Conservation (phyloP, 495 filamentous ascomycete genomes). For the Penicillium samsonianum region DNA sequence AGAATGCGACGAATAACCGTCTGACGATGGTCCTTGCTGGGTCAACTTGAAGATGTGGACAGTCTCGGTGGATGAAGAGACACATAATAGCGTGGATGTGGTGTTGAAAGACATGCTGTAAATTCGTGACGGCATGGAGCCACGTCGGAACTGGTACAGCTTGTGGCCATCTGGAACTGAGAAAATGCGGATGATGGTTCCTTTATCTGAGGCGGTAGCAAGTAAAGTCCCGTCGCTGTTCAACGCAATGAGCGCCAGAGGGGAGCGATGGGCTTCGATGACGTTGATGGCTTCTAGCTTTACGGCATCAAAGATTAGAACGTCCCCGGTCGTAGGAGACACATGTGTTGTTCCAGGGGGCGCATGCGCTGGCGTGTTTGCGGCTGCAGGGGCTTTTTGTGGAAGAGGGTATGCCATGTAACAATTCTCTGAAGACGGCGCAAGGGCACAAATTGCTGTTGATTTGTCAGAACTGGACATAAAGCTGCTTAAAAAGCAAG, state of each 20-base stretch:
- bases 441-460: conserved; percentile 84
- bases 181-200: conserved; percentile 95
- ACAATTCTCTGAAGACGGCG: conserved; percentile 92
- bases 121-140: conserved; percentile 90
- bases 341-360: conserved; percentile 74
- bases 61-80: conserved; percentile 94
- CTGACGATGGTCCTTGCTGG: conserved; percentile 35
- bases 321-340: conserved; percentile 84
- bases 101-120: conserved; percentile 99
- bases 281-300: conserved; percentile 91
- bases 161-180: conserved; percentile 85
- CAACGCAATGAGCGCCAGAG: conserved; percentile 82
- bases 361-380: conserved; percentile 75
- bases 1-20: conserved; percentile 36
- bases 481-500: conserved; percentile 8
- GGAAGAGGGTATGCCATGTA: conserved; percentile 92
- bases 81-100: conserved; percentile 87
- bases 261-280: conserved; percentile 89
- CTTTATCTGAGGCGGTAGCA: conserved; percentile 94
- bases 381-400: conserved; percentile 68
- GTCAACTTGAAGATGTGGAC: conserved; percentile 92
- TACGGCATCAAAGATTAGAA: conserved; percentile 85
- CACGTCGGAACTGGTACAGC: conserved; percentile 90
- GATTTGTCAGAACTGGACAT: conserved; percentile 14
- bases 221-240: conserved; percentile 92